phyloP scores from a whole-genome alignment of 73 alveolate genomes.

The Tetrahymena borealis region DNA sequence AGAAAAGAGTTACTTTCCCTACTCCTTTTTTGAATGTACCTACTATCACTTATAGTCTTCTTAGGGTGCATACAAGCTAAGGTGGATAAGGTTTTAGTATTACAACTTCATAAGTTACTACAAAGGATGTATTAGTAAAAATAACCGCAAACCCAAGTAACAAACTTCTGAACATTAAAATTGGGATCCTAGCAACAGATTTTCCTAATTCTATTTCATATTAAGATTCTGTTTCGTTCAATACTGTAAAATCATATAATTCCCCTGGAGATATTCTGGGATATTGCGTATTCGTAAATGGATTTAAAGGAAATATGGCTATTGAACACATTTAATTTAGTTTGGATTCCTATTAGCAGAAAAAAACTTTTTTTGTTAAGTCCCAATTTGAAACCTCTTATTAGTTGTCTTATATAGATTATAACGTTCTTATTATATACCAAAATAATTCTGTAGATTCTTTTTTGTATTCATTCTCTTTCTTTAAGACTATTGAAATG shows the following conservation, averaged over 20 bases:
- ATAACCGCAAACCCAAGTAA: not conserved
- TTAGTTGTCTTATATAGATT: too few species aligned
- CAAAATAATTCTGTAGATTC: too few species aligned
- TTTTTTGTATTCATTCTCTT: too few species aligned
- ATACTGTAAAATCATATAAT: not conserved
- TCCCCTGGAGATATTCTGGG: not conserved
- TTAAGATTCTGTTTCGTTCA: not conserved
- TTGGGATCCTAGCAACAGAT: not conserved
- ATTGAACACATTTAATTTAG: not conserved
- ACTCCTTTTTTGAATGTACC: not conserved
- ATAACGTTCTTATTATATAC: too few species aligned
- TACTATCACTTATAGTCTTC: not conserved
- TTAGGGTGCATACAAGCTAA: not conserved
- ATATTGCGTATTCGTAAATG: not conserved
- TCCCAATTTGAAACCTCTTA: too few species aligned
- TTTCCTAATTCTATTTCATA: not conserved
- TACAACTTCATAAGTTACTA: not conserved
- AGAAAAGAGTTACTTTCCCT: not conserved
- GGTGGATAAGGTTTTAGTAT: not conserved
- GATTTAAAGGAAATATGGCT: not conserved
- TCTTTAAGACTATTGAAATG: too few species aligned
- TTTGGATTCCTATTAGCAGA: too few species aligned
- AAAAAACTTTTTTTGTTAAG: too few species aligned
- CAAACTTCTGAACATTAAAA: too few species aligned
- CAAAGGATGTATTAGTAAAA: not conserved